Percentiles rank a stretch among this genome's conserved stretches.
These are phyloP conservation scores for Candida vaughaniae DNA, from an alignment of 805 yeast genomes.

Conservation along the genomic window DNA sequence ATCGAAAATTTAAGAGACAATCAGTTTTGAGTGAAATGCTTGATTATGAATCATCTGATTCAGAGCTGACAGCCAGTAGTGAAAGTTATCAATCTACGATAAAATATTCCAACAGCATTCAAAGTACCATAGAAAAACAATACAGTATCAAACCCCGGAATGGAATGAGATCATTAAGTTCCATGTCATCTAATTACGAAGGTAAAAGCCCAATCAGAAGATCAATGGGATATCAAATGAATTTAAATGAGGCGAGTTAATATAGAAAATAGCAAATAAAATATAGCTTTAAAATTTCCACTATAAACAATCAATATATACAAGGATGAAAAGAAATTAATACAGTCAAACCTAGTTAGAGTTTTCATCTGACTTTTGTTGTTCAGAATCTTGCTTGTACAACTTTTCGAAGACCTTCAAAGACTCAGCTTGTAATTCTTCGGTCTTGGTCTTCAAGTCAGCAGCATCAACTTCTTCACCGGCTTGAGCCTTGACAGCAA, in stretches of 20 bases:
- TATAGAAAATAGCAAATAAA: not conserved
- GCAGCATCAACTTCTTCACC: slow-evolving; percentile 62
- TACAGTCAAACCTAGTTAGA: slow-evolving; percentile 1
- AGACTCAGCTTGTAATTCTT: slow-evolving; percentile 71
- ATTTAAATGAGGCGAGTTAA: slow-evolving; percentile 10
- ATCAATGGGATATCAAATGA: slow-evolving; percentile 9
- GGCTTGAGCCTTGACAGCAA: slow-evolving; percentile 62
- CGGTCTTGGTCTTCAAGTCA: slow-evolving; percentile 69
- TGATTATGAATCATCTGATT: slow-evolving; percentile 35
- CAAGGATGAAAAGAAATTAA: slow-evolving; percentile 10
- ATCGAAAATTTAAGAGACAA: slow-evolving; percentile 30
- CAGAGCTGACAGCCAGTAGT: slow-evolving; percentile 6
- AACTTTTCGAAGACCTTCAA: slow-evolving; percentile 75
- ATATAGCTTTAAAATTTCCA: slow-evolving; percentile 4
- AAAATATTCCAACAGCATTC: not conserved
- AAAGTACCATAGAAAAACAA: slow-evolving; percentile 7
- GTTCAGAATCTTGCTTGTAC: slow-evolving; percentile 29
- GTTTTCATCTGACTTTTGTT: slow-evolving; percentile 27
- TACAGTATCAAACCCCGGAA: slow-evolving; percentile 11
- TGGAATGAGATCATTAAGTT: slow-evolving; percentile 11
- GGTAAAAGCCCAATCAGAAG: slow-evolving; percentile 12
- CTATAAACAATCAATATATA: slow-evolving; percentile 18
- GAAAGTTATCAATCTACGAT: not conserved
- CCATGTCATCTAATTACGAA: slow-evolving; percentile 10
- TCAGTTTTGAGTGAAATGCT: slow-evolving; percentile 46